These are phyloP conservation scores for Trichocladium antarcticum DNA, from an alignment of 495 filamentous ascomycete species.

Conservation along the genomic window DNA sequence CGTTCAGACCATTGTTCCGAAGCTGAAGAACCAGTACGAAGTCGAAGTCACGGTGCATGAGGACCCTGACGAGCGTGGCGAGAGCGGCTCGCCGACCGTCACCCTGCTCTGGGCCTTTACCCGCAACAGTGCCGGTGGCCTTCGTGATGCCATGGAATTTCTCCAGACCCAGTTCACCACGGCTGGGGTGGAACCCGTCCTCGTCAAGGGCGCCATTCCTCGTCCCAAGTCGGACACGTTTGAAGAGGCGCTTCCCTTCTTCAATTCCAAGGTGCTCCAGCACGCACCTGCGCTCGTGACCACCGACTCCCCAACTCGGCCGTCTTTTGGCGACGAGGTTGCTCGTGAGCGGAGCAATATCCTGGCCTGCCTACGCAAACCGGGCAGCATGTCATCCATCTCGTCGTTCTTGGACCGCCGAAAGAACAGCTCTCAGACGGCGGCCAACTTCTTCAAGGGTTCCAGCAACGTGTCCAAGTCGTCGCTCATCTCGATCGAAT, in stretches of 20 bases:
- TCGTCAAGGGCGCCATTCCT: slow-evolving; percentile 85
- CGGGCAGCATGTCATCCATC: slow-evolving; percentile 83
- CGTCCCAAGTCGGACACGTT: slow-evolving; percentile 97
- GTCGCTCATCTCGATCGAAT: slow-evolving; percentile 87
- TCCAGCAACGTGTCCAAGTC: slow-evolving; percentile 91
- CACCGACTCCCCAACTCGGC: slow-evolving; percentile 73
- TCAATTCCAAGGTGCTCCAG: slow-evolving; percentile 91
- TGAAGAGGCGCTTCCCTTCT: slow-evolving; percentile 90
- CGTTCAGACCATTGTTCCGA: slow-evolving; percentile 61
- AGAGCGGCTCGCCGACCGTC: slow-evolving; percentile 42
- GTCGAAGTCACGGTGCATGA: slow-evolving; percentile 65
- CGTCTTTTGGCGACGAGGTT: slow-evolving; percentile 67
- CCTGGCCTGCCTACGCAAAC: slow-evolving; percentile 76
- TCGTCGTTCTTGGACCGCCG: slow-evolving; percentile 81
- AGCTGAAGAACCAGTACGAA: slow-evolving; percentile 82
- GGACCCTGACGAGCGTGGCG: slow-evolving; percentile 41
- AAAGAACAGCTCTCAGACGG: slow-evolving; percentile 82
- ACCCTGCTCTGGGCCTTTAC: slow-evolving; percentile 62
- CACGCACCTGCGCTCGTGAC: slow-evolving; percentile 67
- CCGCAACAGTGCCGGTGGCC: slow-evolving; percentile 88
- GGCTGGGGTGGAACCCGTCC: slow-evolving; percentile 70
- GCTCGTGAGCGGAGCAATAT: slow-evolving; percentile 65
- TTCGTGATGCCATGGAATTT: slow-evolving; percentile 94
- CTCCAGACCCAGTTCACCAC: slow-evolving; percentile 70
- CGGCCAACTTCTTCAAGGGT: slow-evolving; percentile 75